These are phyloP conservation scores for Geranium brycei DNA, from an alignment of 345 rosid genomes.

Conservation along the genomic window DNA sequence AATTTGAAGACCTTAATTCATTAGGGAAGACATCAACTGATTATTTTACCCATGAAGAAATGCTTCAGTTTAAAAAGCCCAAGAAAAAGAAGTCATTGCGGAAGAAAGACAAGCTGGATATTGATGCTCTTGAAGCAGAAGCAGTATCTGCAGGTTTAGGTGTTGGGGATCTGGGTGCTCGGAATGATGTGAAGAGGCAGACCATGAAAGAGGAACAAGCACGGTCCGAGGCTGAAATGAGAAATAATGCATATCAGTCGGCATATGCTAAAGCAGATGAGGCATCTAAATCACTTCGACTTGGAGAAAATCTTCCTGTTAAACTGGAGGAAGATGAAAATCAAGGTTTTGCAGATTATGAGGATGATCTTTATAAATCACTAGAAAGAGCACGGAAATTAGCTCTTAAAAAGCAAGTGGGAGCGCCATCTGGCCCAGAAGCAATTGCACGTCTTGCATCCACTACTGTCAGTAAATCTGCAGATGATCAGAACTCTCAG, in stretches of 20 bases:
- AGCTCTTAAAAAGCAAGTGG: conserved; percentile 58
- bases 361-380: conserved; percentile 64
- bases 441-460: conserved; percentile 64
- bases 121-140: conserved; percentile 84
- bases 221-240: conserved; percentile 62
- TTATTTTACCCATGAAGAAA: conserved; percentile 78
- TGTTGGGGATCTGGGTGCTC: conserved; percentile 82
- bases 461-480: conserved; percentile 22
- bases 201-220: conserved; percentile 70
- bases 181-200: conserved; percentile 70
- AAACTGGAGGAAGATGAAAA: conserved; percentile 49
- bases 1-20: conserved; percentile 53
- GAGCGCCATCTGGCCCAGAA: conserved; percentile 46
- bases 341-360: conserved; percentile 55
- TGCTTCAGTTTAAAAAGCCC: conserved; percentile 77
- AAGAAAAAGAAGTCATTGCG: conserved; percentile 80
- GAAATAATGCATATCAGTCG: conserved; percentile 55
- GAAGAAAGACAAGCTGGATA: conserved; percentile 76
- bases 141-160: conserved; percentile 77
- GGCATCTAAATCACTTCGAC: conserved; percentile 63
- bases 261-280: conserved; percentile 84
- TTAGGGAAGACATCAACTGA: conserved; percentile 61
- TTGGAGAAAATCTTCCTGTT: conserved; percentile 40
- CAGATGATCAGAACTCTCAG: conserved; percentile 31
- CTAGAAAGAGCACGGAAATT: conserved; percentile 71